phyloP scores from a whole-genome alignment of 192 early-diverging fungal genomes.

The Blastocladiella britannica region DNA sequence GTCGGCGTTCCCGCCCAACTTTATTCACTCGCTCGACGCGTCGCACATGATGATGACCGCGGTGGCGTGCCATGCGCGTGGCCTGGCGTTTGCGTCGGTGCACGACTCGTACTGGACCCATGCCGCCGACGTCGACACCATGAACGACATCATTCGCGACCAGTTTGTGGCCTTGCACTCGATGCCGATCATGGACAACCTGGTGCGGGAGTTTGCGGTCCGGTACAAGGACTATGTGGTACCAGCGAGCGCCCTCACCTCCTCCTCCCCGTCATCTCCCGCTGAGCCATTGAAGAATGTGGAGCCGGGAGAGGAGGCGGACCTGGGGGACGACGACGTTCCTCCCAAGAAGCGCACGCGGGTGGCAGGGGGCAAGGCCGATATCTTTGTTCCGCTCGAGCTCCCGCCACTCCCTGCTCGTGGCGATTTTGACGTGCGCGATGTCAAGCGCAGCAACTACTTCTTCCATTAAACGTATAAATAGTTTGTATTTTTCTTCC shows the following conservation, averaged over 20 bases:
- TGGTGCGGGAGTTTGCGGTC: constrained; percentile 59
- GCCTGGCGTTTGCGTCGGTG: constrained; percentile 76
- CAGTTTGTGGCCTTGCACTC: constrained; percentile 74
- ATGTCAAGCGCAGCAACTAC: constrained; percentile 61
- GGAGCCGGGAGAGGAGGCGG: constrained; percentile 8
- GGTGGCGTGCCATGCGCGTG: constrained; percentile 51
- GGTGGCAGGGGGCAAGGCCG: constrained; percentile 16
- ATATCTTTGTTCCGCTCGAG: constrained; percentile 31
- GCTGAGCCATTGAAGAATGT: constrained; percentile 4
- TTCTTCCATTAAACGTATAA: constrained; percentile 61
- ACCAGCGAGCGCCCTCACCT: constrained; percentile 21
- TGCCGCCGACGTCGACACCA: constrained; percentile 63
- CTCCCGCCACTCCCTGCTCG: constrained; percentile 56
- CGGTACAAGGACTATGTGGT: constrained; percentile 53
- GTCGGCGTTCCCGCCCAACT: constrained; percentile 95
- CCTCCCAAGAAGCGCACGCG: constrained; percentile 13
- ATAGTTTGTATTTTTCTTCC: neutral
- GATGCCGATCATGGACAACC: constrained; percentile 60
- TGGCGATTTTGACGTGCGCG: constrained; percentile 66
- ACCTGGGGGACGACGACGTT: constrained; percentile 9
- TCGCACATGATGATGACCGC: constrained; percentile 93
- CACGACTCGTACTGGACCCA: constrained; percentile 99
- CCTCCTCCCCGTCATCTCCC: constrained; percentile 3
- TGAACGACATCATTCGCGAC: constrained; percentile 69
- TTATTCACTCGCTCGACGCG: constrained; percentile 92